Percentiles rank a stretch among this genome's conserved stretches.
Conservation (phyloP, 2,329 filamentous ascomycete genomes). For the Chaetoscypha palmicola region DNA sequence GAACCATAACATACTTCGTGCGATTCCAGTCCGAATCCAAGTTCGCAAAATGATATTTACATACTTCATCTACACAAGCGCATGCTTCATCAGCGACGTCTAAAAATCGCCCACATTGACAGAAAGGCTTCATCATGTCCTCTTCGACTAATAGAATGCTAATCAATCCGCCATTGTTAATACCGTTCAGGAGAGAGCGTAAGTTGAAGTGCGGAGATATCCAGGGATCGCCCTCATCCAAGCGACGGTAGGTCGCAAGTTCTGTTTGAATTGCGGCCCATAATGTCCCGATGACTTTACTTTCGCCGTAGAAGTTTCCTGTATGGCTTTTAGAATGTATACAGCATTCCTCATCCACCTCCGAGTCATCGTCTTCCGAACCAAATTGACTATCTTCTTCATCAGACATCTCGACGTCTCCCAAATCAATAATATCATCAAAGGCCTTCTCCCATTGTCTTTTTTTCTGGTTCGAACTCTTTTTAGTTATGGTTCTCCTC, state of each 20-base stretch:
- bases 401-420: background rate
- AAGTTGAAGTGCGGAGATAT: conserved; percentile 14
- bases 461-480: no score
- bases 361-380: background rate
- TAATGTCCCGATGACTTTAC: conserved; percentile 19
- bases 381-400: background rate
- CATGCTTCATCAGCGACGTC: background rate
- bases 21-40: conserved; percentile 4
- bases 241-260: conserved; percentile 32
- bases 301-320: conserved; percentile 12
- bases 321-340: no score
- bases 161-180: background rate
- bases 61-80: conserved; percentile 2
- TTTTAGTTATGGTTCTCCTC: no score
- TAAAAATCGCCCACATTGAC: conserved; percentile 5
- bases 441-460: no score
- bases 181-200: conserved; percentile 1
- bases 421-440: background rate
- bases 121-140: conserved; percentile 8
- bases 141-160: background rate
- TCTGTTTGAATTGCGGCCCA: conserved; percentile 35
- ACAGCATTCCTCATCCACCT: background rate
- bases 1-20: background rate
- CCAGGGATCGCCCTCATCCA: conserved; percentile 23
- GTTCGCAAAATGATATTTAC: conserved; percentile 1